Evolutionary conservation across 805 yeast species (phyloP), one percentile per base, ranked within the genome.

Genomic region (Wilhelminamyces savonicus): DNA sequence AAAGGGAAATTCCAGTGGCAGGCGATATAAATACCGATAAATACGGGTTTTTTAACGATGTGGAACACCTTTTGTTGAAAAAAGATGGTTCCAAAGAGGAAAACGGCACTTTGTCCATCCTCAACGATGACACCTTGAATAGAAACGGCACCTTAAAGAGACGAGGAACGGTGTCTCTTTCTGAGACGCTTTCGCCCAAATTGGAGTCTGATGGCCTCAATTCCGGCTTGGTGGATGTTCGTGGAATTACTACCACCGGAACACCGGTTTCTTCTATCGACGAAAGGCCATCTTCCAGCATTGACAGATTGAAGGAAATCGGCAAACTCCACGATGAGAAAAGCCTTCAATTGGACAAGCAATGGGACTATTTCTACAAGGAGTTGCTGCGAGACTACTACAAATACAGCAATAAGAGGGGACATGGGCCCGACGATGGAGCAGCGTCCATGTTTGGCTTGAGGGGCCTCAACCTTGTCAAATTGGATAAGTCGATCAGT

Each of bases 351-450:
- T 59, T 58, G 15, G 56, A 56, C 17, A 46, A 55, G 16, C 52
- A 59, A 32, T 73, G 78, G 78, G 71, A 69, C 30, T 57, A 49
- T 3, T 60, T 71, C 30, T 47, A 70, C 32, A 50, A 50, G 24
- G 59, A 58, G 17, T 39, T 65, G 10, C 41, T 39, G 18, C 48
- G 42, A 13, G 46, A 43, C 14, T 50, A 39, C 27, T 39, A 41
- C 25, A 44, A 43, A 16, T 40, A 36, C 21, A 13, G 29, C n/a
- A 36, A 30, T 12, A 24, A 26, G 26, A 26, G 29, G 12, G 34
- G 28, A 13, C 27, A 33, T 8, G 34, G 24, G 13, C 24, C 23
- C 12, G 30, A 29, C 12, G 19, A 29, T 22, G 33, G 23, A 5
- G 44, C 37, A 13, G 28, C 32, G 18, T 52, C 59, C 30, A 43